These are phyloP conservation scores for Eucommia ulmoides DNA, from an alignment of 257 asterid genomes.

Conservation along the genomic window DNA sequence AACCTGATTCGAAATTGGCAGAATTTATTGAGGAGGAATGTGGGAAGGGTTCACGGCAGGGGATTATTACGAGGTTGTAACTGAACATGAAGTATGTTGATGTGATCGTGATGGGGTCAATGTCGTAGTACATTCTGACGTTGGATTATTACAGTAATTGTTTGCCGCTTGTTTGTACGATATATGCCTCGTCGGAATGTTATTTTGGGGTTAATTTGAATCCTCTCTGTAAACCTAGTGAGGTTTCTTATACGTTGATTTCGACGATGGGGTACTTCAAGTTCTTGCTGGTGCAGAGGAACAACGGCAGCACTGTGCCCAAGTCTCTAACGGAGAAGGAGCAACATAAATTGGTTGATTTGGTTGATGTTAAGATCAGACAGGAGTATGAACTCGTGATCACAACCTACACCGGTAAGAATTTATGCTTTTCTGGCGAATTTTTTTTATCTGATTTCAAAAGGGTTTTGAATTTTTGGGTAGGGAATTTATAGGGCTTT, in stretches of 20 bases:
- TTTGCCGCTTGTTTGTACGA: constrained; percentile 25
- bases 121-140: constrained; percentile 22
- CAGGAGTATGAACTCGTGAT: neutral
- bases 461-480: too few species aligned
- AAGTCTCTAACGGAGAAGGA: neutral
- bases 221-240: constrained; percentile 15
- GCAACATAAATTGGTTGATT: neutral
- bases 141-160: constrained; percentile 31
- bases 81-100: constrained; percentile 10
- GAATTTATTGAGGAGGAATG: constrained; percentile 12
- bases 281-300: constrained; percentile 15
- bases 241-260: constrained; percentile 15
- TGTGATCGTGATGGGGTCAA: constrained; percentile 17
- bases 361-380: neutral
- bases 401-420: neutral
- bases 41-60: constrained; percentile 7
- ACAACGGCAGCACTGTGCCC: neutral
- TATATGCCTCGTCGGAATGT: constrained; percentile 38
- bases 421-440: too few species aligned
- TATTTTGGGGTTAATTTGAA: constrained; percentile 26
- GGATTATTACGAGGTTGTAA: constrained; percentile 14
- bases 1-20: constrained; percentile 14
- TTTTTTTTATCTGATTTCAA: too few species aligned
- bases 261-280: constrained; percentile 16
- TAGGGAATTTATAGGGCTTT: too few species aligned